These are phyloP conservation scores for Salvia sclarea DNA, from an alignment of 305 asterid genomes.

Conservation along the genomic window DNA sequence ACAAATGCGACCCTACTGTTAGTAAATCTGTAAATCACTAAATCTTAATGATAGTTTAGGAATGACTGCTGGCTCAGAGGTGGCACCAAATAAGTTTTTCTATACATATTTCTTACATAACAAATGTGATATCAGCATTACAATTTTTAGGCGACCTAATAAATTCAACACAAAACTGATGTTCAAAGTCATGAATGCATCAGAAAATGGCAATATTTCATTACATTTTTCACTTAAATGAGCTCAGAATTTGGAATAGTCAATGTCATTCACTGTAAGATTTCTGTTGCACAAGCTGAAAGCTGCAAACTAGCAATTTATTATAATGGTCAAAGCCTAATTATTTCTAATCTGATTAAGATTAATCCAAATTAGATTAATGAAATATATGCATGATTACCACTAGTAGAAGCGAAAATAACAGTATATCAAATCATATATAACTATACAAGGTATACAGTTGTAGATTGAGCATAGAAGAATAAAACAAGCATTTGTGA, in stretches of 20 bases:
- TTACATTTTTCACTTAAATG: not conserved
- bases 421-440: not conserved
- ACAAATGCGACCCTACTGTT: not conserved
- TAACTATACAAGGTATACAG: not conserved
- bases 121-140: not conserved
- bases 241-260: not conserved
- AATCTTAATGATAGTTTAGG: not conserved
- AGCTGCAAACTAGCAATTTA: not conserved
- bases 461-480: not conserved
- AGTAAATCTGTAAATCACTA: not conserved
- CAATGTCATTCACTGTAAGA: not conserved
- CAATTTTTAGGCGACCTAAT: not conserved
- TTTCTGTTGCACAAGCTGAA: not conserved
- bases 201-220: not conserved
- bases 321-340: not conserved
- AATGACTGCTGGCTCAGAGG: not conserved
- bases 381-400: not conserved
- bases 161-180: not conserved
- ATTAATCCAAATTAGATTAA: not conserved
- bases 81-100: not conserved
- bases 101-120: not conserved
- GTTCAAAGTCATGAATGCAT: not conserved
- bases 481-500: not conserved
- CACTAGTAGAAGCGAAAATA: too few relatives aligned
- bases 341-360: not conserved